Evolutionary conservation across 208 protist genomes (phyloP), one percentile per base, ranked within the genome.

Genomic region (Acanthamoeba quina): DNA sequence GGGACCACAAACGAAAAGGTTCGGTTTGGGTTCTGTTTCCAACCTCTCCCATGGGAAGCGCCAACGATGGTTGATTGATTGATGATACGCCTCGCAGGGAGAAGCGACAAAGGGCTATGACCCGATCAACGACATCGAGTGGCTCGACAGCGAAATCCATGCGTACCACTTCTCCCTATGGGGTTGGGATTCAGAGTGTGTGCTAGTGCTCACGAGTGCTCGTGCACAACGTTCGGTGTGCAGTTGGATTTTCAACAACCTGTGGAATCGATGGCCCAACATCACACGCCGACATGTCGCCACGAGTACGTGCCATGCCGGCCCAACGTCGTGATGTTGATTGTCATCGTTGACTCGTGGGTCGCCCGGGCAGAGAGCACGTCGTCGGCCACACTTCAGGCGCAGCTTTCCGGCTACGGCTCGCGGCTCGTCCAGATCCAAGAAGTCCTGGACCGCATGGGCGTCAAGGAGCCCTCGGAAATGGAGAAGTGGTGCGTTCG

Each of bases 1-100:
- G 96, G 96, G 31, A 96, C 89, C 21, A 97, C 96, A 3, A 96
- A 96, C 58, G 95, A 96, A 88, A 96, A 96, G 68, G 95, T 93
- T 47, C 9, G 41, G 41, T 47, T 47, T 47, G 41, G 41, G 95
- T 93, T 47, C 9, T 1, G 41, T 47, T 47, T 47, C 6, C 5
- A 47, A 47, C 41, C 41, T 47, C 6, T 47, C 41, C 6, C 41
- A 5, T 47, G 37, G 1, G 37, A 37, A 37, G 37, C 37, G 37
- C 37, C 37, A 37, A 37, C 3, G 37, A 37, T 37, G 37, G 37
- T 37, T 37, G 37, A 3, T 37, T 37, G 37, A 3, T 47, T 3
- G 41, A 5, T 47, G 3, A 93, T 5, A 64, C 37, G 11, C 21
- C 19, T 34, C 58, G 10, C n/a, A 90, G 83, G 92, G 92, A 5